These are phyloP conservation scores for Pyrenula aspistea DNA, from an alignment of 495 filamentous ascomycete genomes.

Conservation along the genomic window DNA sequence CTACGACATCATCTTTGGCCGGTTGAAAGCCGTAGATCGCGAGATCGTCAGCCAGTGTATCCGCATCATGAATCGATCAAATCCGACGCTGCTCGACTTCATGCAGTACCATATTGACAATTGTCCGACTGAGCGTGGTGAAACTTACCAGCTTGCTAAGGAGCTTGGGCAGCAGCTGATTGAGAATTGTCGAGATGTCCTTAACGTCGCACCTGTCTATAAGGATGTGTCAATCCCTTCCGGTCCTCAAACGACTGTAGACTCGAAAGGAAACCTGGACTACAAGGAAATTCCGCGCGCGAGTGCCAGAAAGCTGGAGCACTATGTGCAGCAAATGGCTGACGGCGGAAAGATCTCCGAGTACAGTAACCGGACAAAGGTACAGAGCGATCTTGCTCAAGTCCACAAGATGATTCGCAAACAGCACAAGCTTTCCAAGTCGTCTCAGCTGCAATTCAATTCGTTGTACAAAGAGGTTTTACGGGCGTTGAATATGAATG, in stretches of 20 bases:
- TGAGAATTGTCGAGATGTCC: slow-evolving; percentile 91
- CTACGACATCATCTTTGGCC: slow-evolving; percentile 97
- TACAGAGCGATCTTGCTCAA: slow-evolving; percentile 83
- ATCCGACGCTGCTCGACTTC: slow-evolving; percentile 88
- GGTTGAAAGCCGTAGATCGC: slow-evolving; percentile 82
- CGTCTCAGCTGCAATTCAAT: slow-evolving; percentile 91
- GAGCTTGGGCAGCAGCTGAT: slow-evolving; percentile 90
- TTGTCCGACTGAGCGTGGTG: slow-evolving; percentile 89
- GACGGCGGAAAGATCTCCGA: slow-evolving; percentile 96
- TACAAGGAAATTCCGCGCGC: slow-evolving; percentile 81
- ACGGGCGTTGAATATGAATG: slow-evolving; percentile 89
- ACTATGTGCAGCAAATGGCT: slow-evolving; percentile 98
- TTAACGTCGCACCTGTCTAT: slow-evolving; percentile 71
- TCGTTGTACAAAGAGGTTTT: slow-evolving; percentile 84
- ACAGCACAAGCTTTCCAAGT: slow-evolving; percentile 92
- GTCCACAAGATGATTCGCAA: slow-evolving; percentile 97
- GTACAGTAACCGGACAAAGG: slow-evolving; percentile 95
- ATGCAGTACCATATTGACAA: slow-evolving; percentile 99
- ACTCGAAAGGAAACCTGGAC: slow-evolving; percentile 76
- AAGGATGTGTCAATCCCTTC: slow-evolving; percentile 93
- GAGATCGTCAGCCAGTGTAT: slow-evolving; percentile 99
- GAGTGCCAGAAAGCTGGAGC: slow-evolving; percentile 91
- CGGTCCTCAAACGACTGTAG: slow-evolving; percentile 79
- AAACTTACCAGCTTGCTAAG: slow-evolving; percentile 95
- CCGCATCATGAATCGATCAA: slow-evolving; percentile 97